Percentiles rank a stretch among this genome's conserved stretches.
Conservation (phyloP, 2,329 filamentous ascomycete species). For the Helotiales sp. region DNA sequence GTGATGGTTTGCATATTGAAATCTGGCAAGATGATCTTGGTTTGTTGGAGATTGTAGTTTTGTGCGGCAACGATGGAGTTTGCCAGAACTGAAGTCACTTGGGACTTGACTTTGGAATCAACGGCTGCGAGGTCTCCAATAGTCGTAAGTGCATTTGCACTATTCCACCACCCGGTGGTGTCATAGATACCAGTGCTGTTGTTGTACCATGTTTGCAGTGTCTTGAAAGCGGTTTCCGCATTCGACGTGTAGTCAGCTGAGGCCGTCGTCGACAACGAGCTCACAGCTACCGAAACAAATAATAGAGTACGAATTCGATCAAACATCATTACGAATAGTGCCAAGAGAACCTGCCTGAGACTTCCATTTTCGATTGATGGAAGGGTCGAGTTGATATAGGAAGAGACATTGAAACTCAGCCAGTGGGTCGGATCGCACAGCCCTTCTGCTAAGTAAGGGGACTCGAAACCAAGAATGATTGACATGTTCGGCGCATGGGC, state of each 20-base stretch:
- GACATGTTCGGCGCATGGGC: slow-evolving; percentile 8
- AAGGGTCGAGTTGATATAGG: slow-evolving; percentile 13
- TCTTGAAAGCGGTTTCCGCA: slow-evolving; percentile 37
- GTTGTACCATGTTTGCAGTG: slow-evolving; percentile 64
- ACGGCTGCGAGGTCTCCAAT: slow-evolving; percentile 50
- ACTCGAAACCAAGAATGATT: slow-evolving; percentile 16
- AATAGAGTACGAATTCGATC: slow-evolving; percentile 5
- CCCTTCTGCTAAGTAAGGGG: slow-evolving; percentile 3
- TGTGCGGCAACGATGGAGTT: slow-evolving; percentile 40
- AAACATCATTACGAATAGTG: slow-evolving; percentile 8
- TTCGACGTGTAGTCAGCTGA: slow-evolving; percentile 21
- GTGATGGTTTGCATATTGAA: slow-evolving; percentile 26
- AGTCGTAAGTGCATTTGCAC: slow-evolving; percentile 64
- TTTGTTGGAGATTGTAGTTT: slow-evolving; percentile 29
- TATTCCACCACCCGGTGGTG: slow-evolving; percentile 72
- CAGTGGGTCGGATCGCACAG: slow-evolving; percentile 14
- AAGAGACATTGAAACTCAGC: slow-evolving; percentile 7
- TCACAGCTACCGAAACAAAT: slow-evolving; percentile 5
- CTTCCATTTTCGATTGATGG: background rate
- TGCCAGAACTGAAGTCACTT: slow-evolving; percentile 41
- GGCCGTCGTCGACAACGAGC: background rate
- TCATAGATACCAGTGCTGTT: slow-evolving; percentile 60
- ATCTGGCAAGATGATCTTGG: slow-evolving; percentile 24
- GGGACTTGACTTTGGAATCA: slow-evolving; percentile 35
- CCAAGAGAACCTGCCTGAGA: background rate